phyloP scores from a whole-genome alignment of 805 yeast species.

The Metschnikowia corniflorae region DNA sequence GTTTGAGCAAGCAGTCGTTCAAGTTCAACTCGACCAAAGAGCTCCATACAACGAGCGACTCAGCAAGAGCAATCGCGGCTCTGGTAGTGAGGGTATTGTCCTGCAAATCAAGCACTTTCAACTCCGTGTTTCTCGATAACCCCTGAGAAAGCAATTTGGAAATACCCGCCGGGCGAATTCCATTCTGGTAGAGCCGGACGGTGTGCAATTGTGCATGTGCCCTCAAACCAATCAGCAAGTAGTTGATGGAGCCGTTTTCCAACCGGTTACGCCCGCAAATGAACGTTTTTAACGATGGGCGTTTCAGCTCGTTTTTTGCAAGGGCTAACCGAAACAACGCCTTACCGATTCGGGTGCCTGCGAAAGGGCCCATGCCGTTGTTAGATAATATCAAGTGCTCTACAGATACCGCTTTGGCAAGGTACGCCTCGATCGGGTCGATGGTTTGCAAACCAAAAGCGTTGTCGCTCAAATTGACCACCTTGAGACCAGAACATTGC shows the following conservation, averaged over 20 bases:
- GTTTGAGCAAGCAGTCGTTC: constrained; percentile 83
- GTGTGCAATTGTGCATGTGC: constrained; percentile 71
- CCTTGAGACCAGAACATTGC: constrained; percentile 61
- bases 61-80: constrained; percentile 51
- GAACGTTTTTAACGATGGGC: constrained; percentile 68
- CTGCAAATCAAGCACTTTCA: constrained; percentile 78
- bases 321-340: constrained; percentile 70
- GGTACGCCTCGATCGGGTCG: constrained; percentile 77
- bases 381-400: constrained; percentile 87
- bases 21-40: constrained; percentile 72
- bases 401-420: constrained; percentile 70
- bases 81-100: constrained; percentile 89
- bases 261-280: constrained; percentile 96
- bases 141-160: constrained; percentile 71
- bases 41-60: constrained; percentile 54
- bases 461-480: constrained; percentile 85
- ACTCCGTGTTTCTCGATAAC: constrained; percentile 53
- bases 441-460: constrained; percentile 96
- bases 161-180: constrained; percentile 93
- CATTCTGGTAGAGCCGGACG: constrained; percentile 88
- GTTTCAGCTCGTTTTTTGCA: constrained; percentile 53
- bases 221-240: constrained; percentile 79
- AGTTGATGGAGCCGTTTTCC: constrained; percentile 89
- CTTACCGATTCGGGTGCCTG: constrained; percentile 91
- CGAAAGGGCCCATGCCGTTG: constrained; percentile 98